phyloP scores from a whole-genome alignment of 495 filamentous ascomycete species.

The Parmelia sp. region DNA sequence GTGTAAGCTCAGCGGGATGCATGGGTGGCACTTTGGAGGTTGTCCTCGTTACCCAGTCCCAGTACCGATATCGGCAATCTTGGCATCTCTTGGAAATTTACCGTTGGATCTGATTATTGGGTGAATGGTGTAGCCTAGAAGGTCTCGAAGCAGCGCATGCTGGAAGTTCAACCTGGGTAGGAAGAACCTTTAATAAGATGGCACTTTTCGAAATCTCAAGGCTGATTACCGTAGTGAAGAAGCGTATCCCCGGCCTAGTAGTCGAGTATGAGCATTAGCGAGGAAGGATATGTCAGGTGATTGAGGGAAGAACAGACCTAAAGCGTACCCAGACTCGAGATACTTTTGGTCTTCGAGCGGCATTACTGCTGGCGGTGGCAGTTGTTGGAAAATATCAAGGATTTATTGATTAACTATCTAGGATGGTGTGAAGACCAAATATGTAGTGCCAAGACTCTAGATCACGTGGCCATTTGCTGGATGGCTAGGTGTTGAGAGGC shows the following conservation, averaged over 20 bases:
- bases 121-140: conserved; percentile 7
- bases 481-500: too few species aligned
- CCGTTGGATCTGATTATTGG: neutral
- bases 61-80: conserved; percentile 10
- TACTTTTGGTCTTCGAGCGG: conserved; percentile 3
- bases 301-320: neutral
- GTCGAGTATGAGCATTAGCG: neutral
- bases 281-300: neutral
- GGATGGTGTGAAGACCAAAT: too few species aligned
- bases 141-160: conserved; percentile 4
- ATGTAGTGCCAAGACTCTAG: too few species aligned
- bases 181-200: neutral
- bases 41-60: neutral
- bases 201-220: neutral
- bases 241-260: conserved; percentile 6
- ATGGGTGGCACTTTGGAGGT: neutral
- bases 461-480: too few species aligned
- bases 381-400: too few species aligned
- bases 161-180: conserved; percentile 6
- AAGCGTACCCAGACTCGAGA: conserved; percentile 9
- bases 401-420: too few species aligned
- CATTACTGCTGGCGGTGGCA: conserved; percentile 1
- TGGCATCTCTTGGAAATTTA: neutral
- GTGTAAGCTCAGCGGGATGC: neutral
- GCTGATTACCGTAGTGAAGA: conserved; percentile 3